Conservation (phyloP, 1,284 basidiomycete species). For the Sporisorium iseilematis-ciliati region DNA sequence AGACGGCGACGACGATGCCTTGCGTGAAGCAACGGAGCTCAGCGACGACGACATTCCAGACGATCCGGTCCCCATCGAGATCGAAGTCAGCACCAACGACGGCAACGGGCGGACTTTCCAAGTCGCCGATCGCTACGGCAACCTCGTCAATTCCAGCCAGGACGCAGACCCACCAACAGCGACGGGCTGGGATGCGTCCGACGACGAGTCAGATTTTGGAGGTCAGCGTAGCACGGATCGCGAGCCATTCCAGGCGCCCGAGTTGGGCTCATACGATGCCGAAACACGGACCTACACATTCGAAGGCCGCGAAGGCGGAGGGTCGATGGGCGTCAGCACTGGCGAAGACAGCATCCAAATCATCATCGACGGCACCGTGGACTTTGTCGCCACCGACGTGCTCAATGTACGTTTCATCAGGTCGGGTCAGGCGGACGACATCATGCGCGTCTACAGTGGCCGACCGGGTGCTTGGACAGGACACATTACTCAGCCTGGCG, state of each 20-base stretch:
- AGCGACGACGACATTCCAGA: conserved; percentile 34
- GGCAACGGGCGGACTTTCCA: conserved; percentile 32
- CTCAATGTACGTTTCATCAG: conserved; percentile 38
- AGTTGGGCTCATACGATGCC: conserved; percentile 27
- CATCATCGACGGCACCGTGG: conserved; percentile 28
- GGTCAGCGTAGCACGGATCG: conserved; percentile 1
- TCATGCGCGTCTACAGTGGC: conserved; percentile 36
- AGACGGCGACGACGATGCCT: conserved; percentile 39
- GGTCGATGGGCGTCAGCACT: conserved; percentile 26
- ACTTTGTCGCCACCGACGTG: conserved; percentile 28
- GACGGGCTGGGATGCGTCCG: conserved; percentile 24
- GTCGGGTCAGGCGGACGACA: conserved; percentile 28
- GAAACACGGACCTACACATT: conserved; percentile 34
- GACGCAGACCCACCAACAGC: not conserved
- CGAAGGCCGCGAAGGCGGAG: conserved; percentile 23
- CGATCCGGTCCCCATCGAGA: conserved; percentile 42
- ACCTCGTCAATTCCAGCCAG: conserved; percentile 13
- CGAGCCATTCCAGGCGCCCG: conserved; percentile 20
- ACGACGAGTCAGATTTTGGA: conserved; percentile 12
- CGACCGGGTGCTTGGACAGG: not conserved
- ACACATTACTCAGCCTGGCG: not conserved
- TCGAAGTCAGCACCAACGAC: conserved; percentile 27
- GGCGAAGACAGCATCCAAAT: conserved; percentile 27
- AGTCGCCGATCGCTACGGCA: conserved; percentile 43
- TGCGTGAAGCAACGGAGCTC: conserved; percentile 22